These are phyloP conservation scores for Starmera dryadoides DNA, from an alignment of 805 yeast species.

Conservation along the genomic window DNA sequence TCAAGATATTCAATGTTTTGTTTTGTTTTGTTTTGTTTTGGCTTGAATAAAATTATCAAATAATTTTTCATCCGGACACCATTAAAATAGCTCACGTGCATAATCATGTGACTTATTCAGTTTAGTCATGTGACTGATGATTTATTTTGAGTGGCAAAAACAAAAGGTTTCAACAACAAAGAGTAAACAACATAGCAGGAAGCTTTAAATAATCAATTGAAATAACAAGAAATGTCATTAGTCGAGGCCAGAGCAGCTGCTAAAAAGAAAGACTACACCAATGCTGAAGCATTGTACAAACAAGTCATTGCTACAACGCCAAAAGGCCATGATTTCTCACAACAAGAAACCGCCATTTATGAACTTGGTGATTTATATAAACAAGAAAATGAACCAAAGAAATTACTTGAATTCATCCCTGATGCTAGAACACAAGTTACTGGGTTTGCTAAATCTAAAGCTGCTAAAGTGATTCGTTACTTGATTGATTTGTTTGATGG, in stretches of 20 bases:
- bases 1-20: too few species aligned
- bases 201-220: not conserved
- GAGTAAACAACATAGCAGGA: too few species aligned
- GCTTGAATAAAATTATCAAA: too few species aligned
- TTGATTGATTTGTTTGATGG: conserved; percentile 72
- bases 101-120: too few species aligned
- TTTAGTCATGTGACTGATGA: too few species aligned
- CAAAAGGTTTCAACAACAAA: not conserved
- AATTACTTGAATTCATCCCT: conserved; percentile 55
- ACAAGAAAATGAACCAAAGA: conserved; percentile 34
- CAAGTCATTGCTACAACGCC: conserved; percentile 35
- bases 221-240: conserved; percentile 18
- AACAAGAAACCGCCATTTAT: conserved; percentile 34
- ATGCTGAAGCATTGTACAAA: conserved; percentile 57
- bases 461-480: conserved; percentile 81
- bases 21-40: too few species aligned
- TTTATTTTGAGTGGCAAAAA: too few species aligned
- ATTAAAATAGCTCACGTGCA: too few species aligned
- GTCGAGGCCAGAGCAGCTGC: conserved; percentile 58
- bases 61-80: too few species aligned
- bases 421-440: conserved; percentile 67
- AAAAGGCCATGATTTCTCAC: conserved; percentile 15
- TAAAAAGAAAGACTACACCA: conserved; percentile 35
- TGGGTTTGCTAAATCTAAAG: conserved; percentile 84
- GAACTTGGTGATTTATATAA: conserved; percentile 74